Evolutionary conservation across 306 rosid genomes (phyloP), one percentile per base, ranked within the genome.

Genomic region (Ormosia emarginata): DNA sequence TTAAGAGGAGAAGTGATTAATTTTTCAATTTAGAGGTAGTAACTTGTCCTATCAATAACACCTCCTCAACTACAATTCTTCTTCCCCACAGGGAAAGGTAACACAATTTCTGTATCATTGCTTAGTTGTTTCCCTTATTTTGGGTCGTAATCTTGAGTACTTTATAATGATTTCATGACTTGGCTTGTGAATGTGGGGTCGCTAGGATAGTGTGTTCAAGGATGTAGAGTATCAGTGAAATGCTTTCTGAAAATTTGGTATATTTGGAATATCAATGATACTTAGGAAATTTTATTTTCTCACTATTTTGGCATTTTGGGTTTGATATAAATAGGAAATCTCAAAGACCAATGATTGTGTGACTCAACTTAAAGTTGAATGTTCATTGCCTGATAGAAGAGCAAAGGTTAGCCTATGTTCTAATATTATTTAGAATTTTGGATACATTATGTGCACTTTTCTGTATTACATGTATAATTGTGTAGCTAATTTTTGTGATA

Each of bases 81-180:
- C 88, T 94, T 90, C 97, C 98, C 56, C 97, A 92, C 89, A 86
- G 91, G 84, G 94, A 94, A 78, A 94, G 98, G 97, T 92, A 80
- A 78, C 34, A 12, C 71, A 24, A 32, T 43, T 13, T 63, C 75
- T 55, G 34, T 18, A 46, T 67, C 72, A 77, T 68, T 71, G 55
- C 36, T 67, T 75, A 30, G 18, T 46, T 83, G 37, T 40, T 72
- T 76, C n/a, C 46, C 41, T 46, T 62, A 32, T 40, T 76, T 76
- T 71, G 12, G 76, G 49, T 62, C 52, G 3, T 53, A 59, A 61
- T 68, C 56, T 32, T 67, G 72, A 43, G 24, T 58, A 49, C 58
- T 17, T 39, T 61, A 39, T 41, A 59, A 46, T 84, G 66, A 34
- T 44, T 15, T 68, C 1, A 13, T 62, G 29, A 63, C 63, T 59